Evolutionary conservation across 1,139 yeast species (phyloP), one percentile per base, ranked within the genome.

Genomic region (Candida sanyaensis): DNA sequence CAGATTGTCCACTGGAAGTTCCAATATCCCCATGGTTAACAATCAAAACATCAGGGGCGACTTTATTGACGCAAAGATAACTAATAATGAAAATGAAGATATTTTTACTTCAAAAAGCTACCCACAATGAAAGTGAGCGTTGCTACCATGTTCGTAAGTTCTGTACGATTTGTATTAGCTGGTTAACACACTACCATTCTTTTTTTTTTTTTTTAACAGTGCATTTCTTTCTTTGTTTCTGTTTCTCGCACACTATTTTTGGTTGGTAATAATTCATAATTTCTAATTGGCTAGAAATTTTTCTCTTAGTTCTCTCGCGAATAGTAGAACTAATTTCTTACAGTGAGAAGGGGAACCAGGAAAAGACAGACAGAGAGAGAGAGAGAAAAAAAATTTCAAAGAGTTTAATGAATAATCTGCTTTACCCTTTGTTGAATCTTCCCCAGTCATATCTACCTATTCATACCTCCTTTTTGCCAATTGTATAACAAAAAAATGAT

Each of bases 1-100:
- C 2, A 55, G 78, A 44, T 60, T 75, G 6, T 78, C 83, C 1
- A 75, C 77, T 8, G 83, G 83, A 0, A 61, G 64, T 5, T 44
- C 60, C 4, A 63, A 68, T 24, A 34, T 46, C 7, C 48, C 54
- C n/a, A 46, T 44, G 21, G 44, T 50, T 17, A 45, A 38, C 30
- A 44, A 50, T 27, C 52, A 47, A 26, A 46, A 48, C 37, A 46
- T 54, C 17, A 48, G 53, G 26, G 57, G 53, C n/a, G 57, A 54
- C 42, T 54, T 54, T 29, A 57, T 53, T 9, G 51, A 51, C 33
- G 55, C 52, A 37, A 29, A 17, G 37, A 17, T 31, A 4, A 30
- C 13, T 6, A 47, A 49, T 13, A 44, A 51, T 41, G 54, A 52
- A 39, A 52, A 52, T 33, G 50, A 48, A 17, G 57, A 54, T 44